Base-by-base conservation (phyloP, 1,284 basidiomycete genomes). In the Cerioporus squamosus region DNA sequence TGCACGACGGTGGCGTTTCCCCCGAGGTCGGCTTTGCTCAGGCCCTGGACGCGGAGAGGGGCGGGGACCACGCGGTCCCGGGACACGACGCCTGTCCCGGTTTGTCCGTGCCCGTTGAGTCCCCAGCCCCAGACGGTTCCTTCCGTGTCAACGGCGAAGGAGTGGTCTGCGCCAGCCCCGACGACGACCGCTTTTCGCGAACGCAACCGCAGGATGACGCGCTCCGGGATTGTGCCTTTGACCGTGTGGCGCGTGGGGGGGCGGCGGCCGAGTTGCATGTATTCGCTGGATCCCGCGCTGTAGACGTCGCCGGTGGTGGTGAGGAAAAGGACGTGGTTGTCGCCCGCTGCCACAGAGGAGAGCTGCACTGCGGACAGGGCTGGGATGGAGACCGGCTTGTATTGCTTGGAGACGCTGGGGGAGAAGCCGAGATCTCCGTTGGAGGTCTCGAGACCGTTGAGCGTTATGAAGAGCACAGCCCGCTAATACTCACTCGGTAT, bases 121-220 rank as follows among this genome's bases (percentile, higher is more conserved):
- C 52, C 95, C 95, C 95, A 97, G 1, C 86, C 93, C 82, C 87
- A 96, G 3, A 95, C 90, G 45, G 83, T 83, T 31, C 94, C 95
- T 22, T 80, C 77, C 62, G 88, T 82, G 71, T 94, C 89, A 57
- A 97, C 86, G 2, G 94, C 95, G 66, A 97, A 97, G 0, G 93
- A 94, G 71, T 93, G 90, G 74, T 88, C 92, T 29, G 83, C 81
- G 10, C 95, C 94, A 0, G 91, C 83, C 6, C 91, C 94, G 61
- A 97, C 79, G 42, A 78, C 78, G 20, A 89, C 86, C 44, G 93
- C 91, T 68, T 90, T 88, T 54, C 88, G 84, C 36, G 74, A 70
- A 26, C 85, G 81, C 33, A 66, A 73, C 17, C 93, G 94, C 15
- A 97, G 79, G 2, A 82, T 79, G 44, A 97, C 81, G 64, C 87